Percentiles rank a stretch among this genome's conserved stretches.
Conservation (phyloP, 345 rosid genomes). For the Salix udensis region DNA sequence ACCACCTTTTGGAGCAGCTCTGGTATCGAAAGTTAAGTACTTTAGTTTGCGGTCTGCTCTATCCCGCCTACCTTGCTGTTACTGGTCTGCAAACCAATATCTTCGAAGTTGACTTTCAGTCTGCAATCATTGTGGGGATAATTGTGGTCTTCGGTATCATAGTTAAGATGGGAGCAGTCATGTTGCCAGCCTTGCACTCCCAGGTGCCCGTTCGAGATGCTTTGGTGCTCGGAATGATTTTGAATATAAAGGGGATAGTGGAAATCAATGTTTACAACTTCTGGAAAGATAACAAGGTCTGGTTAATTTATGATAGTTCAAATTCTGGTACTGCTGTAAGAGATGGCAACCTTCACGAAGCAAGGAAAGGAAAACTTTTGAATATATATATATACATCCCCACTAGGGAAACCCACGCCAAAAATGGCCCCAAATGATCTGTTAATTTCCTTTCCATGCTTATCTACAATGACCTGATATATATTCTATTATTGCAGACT, state of each 20-base stretch:
- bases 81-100: constrained; percentile 6
- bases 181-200: not conserved
- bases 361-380: too few species aligned
- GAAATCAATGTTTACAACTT: constrained; percentile 1
- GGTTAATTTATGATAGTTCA: not conserved
- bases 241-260: constrained; percentile 6
- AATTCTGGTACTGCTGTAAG: too few species aligned
- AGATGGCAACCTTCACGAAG: too few species aligned
- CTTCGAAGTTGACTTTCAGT: not conserved
- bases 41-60: constrained; percentile 4
- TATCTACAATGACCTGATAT: not conserved
- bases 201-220: constrained; percentile 1
- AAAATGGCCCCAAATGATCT: too few species aligned
- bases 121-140: not conserved
- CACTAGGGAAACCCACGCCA: too few species aligned
- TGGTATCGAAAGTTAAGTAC: constrained; percentile 2
- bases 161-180: not conserved
- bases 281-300: constrained; percentile 13
- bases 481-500: constrained; percentile 4
- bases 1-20: constrained; percentile 11
- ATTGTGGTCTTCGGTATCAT: not conserved
- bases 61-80: constrained; percentile 8
- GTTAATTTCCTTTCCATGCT: too few species aligned
- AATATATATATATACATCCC: too few species aligned
- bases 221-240: constrained; percentile 2